Evolutionary conservation across 139 green algal genomes (phyloP).

Genomic region (Volvox reticuliferus): DNA sequence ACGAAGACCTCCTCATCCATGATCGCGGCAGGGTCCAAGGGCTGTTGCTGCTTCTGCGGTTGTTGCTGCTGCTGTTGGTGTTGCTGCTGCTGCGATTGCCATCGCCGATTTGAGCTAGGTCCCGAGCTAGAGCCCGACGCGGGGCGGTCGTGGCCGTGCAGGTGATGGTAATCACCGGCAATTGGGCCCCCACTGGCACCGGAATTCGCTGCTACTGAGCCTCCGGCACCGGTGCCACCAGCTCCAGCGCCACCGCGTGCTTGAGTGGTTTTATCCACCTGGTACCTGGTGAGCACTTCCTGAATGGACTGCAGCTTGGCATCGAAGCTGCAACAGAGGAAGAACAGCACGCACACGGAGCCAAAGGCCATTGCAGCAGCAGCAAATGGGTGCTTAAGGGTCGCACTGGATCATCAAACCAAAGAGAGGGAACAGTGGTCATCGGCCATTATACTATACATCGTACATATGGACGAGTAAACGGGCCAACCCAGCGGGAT

Average conservation of each 20-base stretch:
- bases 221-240: neutral
- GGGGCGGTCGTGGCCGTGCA: neutral
- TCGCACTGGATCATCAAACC: too few relatives aligned
- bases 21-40: neutral
- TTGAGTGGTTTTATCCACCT: neutral
- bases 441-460: too few relatives aligned
- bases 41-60: neutral
- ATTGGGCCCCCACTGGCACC: too few relatives aligned
- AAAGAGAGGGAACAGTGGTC: too few relatives aligned
- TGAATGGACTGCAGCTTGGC: conserved; percentile 48
- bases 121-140: neutral
- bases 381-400: too few relatives aligned
- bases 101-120: neutral
- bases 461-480: too few relatives aligned
- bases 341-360: too few relatives aligned
- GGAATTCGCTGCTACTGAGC: neutral
- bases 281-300: conserved; percentile 43
- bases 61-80: neutral
- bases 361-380: too few relatives aligned
- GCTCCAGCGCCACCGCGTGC: neutral
- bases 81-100: conserved; percentile 7
- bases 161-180: neutral
- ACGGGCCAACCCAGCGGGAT: too few relatives aligned
- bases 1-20: conserved; percentile 18
- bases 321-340: conserved; percentile 44